phyloP scores from a whole-genome alignment of 768 basidiomycete genomes.

The Phanerochaete carnosa region DNA sequence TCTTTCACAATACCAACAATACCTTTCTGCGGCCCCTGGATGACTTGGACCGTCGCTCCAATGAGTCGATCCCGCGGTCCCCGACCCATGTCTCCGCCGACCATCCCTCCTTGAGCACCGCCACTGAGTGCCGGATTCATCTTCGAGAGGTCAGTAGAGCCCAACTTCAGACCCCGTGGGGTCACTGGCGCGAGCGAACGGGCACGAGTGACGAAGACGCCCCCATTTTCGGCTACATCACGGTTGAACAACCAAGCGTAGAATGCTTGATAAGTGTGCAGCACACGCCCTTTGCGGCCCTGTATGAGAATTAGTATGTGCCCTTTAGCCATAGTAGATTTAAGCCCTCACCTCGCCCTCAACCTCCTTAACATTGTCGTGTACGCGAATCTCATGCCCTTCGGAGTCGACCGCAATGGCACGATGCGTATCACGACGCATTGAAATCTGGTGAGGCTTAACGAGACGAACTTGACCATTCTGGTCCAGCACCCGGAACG shows the following conservation, averaged over 20 bases:
- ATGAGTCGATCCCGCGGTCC: slow-evolving; percentile 83
- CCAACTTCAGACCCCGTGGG: slow-evolving; percentile 70
- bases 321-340: not conserved
- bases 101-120: slow-evolving; percentile 69
- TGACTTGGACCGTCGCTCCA: slow-evolving; percentile 72
- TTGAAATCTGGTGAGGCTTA: slow-evolving; percentile 91
- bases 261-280: slow-evolving; percentile 93
- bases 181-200: slow-evolving; percentile 81
- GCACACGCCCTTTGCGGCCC: slow-evolving; percentile 83
- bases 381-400: slow-evolving; percentile 79
- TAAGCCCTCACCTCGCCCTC: slow-evolving; percentile 69
- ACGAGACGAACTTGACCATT: slow-evolving; percentile 86
- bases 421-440: slow-evolving; percentile 76
- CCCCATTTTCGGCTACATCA: slow-evolving; percentile 86
- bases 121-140: slow-evolving; percentile 81
- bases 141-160: slow-evolving; percentile 76
- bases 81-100: slow-evolving; percentile 71
- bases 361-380: slow-evolving; percentile 91
- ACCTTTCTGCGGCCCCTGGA: slow-evolving; percentile 89
- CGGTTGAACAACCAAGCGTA: slow-evolving; percentile 94
- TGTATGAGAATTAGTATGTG: slow-evolving; percentile 25
- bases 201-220: slow-evolving; percentile 90
- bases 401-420: slow-evolving; percentile 90
- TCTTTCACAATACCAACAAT: slow-evolving; percentile 93
- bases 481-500: slow-evolving; percentile 95